Percentiles rank a stretch among this genome's conserved stretches.
Evolutionary conservation across 805 yeast species (phyloP).

Genomic region (Sugiyamaella smithiae): DNA sequence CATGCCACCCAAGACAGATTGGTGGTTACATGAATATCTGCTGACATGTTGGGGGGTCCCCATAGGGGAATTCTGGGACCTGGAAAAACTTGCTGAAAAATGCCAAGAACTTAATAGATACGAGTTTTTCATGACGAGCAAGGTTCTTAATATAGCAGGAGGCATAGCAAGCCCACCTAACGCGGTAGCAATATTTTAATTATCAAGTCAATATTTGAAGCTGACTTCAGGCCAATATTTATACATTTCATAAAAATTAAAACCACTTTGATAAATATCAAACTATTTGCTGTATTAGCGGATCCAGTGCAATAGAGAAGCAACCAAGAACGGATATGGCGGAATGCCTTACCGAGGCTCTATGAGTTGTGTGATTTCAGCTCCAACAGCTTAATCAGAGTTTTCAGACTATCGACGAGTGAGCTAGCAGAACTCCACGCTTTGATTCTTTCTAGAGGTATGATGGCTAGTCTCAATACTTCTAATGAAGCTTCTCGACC

Average conservation of each 20-base stretch:
- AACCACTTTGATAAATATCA: no score
- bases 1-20: slow-evolving; percentile 14
- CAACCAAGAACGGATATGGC: no score
- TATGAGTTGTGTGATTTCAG: no score
- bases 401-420: neutral
- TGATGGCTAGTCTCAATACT: slow-evolving; percentile 1
- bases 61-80: slow-evolving; percentile 36
- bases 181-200: slow-evolving; percentile 42
- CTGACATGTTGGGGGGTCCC: slow-evolving; percentile 37
- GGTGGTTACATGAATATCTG: slow-evolving; percentile 18
- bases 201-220: no score
- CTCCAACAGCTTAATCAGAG: neutral
- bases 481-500: slow-evolving; percentile 7
- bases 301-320: no score
- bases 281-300: no score
- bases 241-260: no score
- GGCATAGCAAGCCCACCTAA: slow-evolving; percentile 42
- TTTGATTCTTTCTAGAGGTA: neutral
- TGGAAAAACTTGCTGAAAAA: slow-evolving; percentile 31
- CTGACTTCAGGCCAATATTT: no score
- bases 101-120: slow-evolving; percentile 30
- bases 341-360: no score
- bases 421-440: neutral
- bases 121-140: slow-evolving; percentile 34
- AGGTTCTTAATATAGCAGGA: slow-evolving; percentile 35